Percentiles rank a stretch among this genome's conserved stretches.
These are phyloP conservation scores for Debaryomyces robertsiae DNA, from an alignment of 1,139 yeast species.

Conservation along the genomic window DNA sequence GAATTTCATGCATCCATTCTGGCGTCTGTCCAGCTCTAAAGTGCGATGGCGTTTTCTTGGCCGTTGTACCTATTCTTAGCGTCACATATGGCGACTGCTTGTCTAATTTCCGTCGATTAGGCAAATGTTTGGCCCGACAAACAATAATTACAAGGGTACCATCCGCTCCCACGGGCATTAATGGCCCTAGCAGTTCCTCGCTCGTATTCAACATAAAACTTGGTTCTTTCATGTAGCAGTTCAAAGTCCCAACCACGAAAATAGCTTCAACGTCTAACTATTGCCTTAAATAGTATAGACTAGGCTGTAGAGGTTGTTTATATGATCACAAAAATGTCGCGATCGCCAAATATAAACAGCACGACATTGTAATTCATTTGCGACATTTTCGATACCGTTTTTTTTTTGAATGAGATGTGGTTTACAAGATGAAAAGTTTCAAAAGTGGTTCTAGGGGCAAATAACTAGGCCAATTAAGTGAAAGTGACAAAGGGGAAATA, in stretches of 20 bases:
- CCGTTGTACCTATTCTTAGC: constrained; percentile 76
- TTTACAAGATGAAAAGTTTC: neutral
- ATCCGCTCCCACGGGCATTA: constrained; percentile 43
- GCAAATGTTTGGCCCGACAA: constrained; percentile 69
- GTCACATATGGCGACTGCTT: constrained; percentile 90
- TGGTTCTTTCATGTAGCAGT: neutral
- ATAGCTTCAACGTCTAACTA: neutral
- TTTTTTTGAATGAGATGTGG: constrained; percentile 6
- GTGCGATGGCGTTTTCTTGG: constrained; percentile 71
- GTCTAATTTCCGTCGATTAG: constrained; percentile 79
- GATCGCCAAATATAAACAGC: neutral
- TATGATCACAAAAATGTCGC: constrained; percentile 7
- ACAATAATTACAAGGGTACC: constrained; percentile 50
- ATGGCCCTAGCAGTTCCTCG: constrained; percentile 17
- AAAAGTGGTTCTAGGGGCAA: neutral
- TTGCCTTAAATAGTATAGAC: constrained; percentile 1
- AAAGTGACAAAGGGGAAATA: too few species aligned
- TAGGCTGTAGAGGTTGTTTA: constrained; percentile 6
- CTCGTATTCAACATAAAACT: neutral
- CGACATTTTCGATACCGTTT: constrained; percentile 7
- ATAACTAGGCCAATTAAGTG: neutral
- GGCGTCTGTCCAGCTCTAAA: constrained; percentile 92
- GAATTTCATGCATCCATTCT: constrained; percentile 75
- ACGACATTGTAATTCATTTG: constrained; percentile 4
- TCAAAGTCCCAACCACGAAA: neutral